Base-by-base conservation (phyloP, 495 filamentous ascomycete genomes). In the Glarea lozoyensis region DNA sequence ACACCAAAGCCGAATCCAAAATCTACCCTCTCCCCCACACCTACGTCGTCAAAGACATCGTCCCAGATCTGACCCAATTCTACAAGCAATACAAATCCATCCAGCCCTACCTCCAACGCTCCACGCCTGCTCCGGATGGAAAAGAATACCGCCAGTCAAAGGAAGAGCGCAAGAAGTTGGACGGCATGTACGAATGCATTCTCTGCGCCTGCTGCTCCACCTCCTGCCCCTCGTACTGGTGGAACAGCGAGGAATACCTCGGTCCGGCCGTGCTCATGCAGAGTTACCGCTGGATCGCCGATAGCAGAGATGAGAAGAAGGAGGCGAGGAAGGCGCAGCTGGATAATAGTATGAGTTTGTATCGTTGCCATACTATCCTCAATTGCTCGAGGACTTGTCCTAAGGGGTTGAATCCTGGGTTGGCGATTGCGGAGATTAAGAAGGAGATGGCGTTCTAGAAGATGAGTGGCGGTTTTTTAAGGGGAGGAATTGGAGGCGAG, bases 41-140 rank as follows among this genome's bases (percentile, higher is more conserved):
- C 62, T 98, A 94, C 72, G 84, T 97, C 53, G 90, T 98, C 68
- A 98, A 95, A 79, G 92, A 98, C 61, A 76, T 98, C 48, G 90
- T 98, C 10, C 90, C 92, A 37, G 92, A 98, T 63, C 68, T 98
- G 52, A 98, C 92, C 53, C 84, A 86, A 47, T 96, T 98, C 80
- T 98, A 98, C 83, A 95, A 96, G 74, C 92, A 98, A 76, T 98
- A 98, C 80, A 94, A 94, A 69, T 95, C 90, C 17, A 94, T 98
- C 70, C 94, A 98, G 77, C 92, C 92, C 5, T 98, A 94, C 61
- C 83, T 98, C 24, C 92, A 95, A 68, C 75, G 86, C 49, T 79
- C 87, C 47, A 88, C 82, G 23, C 78, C 81, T 29, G 65, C 83
- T 12, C 73, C 76, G 27, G 82, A 92, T 56, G 86, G 89, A 49